Base-by-base conservation (phyloP, 306 rosid species). In the Citrullus mucosospermus region DNA sequence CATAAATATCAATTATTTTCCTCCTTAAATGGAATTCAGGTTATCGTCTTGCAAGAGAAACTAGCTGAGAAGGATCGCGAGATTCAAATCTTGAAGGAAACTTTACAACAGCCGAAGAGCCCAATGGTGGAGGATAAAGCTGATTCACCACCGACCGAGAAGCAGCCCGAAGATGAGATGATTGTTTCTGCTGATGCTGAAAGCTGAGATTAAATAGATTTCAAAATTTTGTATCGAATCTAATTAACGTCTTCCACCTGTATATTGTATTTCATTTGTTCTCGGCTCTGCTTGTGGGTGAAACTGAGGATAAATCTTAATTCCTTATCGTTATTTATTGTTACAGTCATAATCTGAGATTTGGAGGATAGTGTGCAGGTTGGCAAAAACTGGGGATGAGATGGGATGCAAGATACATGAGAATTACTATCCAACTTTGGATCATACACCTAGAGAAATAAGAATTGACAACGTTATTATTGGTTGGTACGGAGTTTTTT, bases 51-150 rank as follows among this genome's bases (percentile, higher is more conserved):
- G 89, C 93, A 94, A 87, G 90, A 84, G 82, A 90, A 87, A 82
- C 83, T 92, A 56, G 86, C 84, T 46, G 92, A 94, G 83, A 94
- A 86, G 82, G 91, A 94, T 80, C 69, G 46, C 25, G 91, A 90
- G 63, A 81, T 93, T 60, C 62, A 83, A 73, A 87, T 82, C 65
- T 84, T 90, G 65, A 92, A 84, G 83, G 81, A 84, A 54, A 90
- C 88, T 78, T 63, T 79, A 82, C 89, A 87, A 82, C 92, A 87
- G 76, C 81, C 73, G 68, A 83, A 84, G 73, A 75, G 83, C 34
- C 38, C 48, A 15, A 46, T 36, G 22, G 88, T 43, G 55, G 84
- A 88, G 63, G 84, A 78, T 61, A 86, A 75, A 72, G 78, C 73
- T 8, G 86, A 87, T 66, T 83, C 88, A 20, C 77, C 80, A 46